Evolutionary conservation across 2,329 filamentous ascomycete species (phyloP), one percentile per base, ranked within the genome.

Genomic region (Sordariomycetes sp.): DNA sequence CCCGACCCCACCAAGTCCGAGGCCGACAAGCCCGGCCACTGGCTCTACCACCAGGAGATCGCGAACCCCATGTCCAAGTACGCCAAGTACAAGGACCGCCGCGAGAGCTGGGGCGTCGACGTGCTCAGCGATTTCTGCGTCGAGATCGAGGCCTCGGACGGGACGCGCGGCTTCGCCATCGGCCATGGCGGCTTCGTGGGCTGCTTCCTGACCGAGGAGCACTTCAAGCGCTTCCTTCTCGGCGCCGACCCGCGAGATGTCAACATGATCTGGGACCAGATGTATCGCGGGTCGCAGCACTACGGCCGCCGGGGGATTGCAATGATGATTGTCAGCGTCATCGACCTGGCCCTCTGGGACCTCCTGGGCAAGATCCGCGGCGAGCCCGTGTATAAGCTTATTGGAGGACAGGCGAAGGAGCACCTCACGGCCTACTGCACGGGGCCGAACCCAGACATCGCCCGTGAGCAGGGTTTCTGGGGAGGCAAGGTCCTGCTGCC

Each of bases 231-330:
- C 62, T 97, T 97, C 79, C 76, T 97, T 61, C 79, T 96, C 64
- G 91, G 90, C 50, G 86, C 89, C 65, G 92, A 97, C 70, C 91
- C 91, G 12, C 82, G 92, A 65, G 90, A 97, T 69, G 95, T 90
- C 57, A 96, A 96, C 73, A 82, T 92, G 62, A 78, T 97, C 34
- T 97, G 95, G 69, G 92, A 97, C 76, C 90, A 95, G 71, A 96
- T 97, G 92, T 97, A 96, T 77, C 86, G 91, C 60, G 89, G 82
- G 1, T 95, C 90, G 64, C 95, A 96, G 89, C 97, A 96, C 78
- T 97, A 97, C 69, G 92, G 92, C 61, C 87, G 92, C 64, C 97
- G 97, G 72, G 92, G 92, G 53, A 83, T 97, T 1, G 88, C 92
- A 1, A 82, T 93, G 14, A 92, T 92, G 57, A 87, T 95, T 67